phyloP scores from a whole-genome alignment of 441 rosid species.

The Mallotus repandus region DNA sequence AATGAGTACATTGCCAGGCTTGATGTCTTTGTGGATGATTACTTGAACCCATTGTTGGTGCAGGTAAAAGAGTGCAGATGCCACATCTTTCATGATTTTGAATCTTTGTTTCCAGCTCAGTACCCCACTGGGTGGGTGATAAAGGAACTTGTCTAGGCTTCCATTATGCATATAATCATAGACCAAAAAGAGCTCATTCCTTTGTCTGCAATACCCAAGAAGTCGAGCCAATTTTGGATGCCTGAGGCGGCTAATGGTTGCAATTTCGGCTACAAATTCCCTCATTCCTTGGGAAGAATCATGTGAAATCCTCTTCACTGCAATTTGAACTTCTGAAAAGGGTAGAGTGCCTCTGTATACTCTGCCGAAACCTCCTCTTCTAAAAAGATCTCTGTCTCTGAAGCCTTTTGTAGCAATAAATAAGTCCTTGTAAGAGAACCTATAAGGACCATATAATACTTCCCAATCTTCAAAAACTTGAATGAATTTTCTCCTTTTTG shows the following conservation, averaged over 20 bases:
- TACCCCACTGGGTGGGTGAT: background rate
- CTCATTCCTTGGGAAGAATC: constrained; percentile 31
- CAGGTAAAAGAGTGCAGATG: constrained; percentile 31
- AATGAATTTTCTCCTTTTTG: constrained; percentile 14
- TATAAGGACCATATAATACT: constrained; percentile 27
- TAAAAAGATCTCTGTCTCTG: constrained; percentile 27
- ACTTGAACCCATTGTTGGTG: constrained; percentile 44
- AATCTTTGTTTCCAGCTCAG: constrained; percentile 34
- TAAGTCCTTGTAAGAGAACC: constrained; percentile 33
- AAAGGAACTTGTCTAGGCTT: constrained; percentile 40
- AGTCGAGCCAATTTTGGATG: constrained; percentile 40
- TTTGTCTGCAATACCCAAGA: constrained; percentile 36
- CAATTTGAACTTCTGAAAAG: constrained; percentile 26
- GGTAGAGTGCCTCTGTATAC: constrained; percentile 34
- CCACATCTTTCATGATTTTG: constrained; percentile 35
- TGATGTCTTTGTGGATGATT: constrained; percentile 41
- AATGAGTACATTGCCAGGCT: constrained; percentile 30
- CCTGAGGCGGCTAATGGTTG: constrained; percentile 28
- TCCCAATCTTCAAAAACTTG: constrained; percentile 42
- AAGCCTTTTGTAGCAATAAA: constrained; percentile 38
- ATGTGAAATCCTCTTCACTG: constrained; percentile 36
- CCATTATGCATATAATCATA: constrained; percentile 40
- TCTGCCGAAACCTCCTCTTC: constrained; percentile 40
- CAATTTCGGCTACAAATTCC: constrained; percentile 35
- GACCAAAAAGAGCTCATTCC: constrained; percentile 34